Conservation (phyloP, 768 basidiomycete genomes). For the Mycena vulgaris region DNA sequence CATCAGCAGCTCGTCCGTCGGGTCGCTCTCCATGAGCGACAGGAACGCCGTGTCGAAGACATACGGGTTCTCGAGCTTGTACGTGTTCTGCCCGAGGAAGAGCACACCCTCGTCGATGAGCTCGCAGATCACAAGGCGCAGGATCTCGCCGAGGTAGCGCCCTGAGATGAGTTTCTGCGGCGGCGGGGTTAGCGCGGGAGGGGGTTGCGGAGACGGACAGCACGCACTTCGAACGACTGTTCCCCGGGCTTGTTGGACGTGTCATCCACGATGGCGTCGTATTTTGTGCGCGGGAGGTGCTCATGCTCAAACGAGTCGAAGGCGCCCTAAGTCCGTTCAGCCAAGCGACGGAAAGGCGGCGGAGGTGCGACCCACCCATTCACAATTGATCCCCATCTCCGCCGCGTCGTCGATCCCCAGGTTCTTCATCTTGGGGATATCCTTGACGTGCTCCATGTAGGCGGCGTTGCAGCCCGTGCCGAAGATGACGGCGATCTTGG, state of each 20-base stretch:
- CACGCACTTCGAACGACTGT: constrained; percentile 88
- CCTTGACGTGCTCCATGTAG: constrained; percentile 92
- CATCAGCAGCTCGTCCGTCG: constrained; percentile 97
- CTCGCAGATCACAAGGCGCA: constrained; percentile 95
- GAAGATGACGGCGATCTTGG: constrained; percentile 96
- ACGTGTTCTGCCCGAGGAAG: constrained; percentile 98
- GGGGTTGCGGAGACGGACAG: neutral
- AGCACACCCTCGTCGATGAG: constrained; percentile 97
- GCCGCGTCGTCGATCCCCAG: constrained; percentile 76
- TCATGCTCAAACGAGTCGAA: constrained; percentile 98
- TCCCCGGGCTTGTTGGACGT: constrained; percentile 97
- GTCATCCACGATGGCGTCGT: constrained; percentile 93
- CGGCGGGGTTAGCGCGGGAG: neutral
- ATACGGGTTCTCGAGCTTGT: constrained; percentile 96
- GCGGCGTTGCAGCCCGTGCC: constrained; percentile 99
- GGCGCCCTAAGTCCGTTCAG: constrained; percentile 74
- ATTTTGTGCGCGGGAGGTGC: constrained; percentile 95
- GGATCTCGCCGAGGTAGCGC: constrained; percentile 95
- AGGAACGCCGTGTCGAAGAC: constrained; percentile 97
- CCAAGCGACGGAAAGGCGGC: neutral
- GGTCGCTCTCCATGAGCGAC: constrained; percentile 96
- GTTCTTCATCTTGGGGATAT: constrained; percentile 88
- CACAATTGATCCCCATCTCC: constrained; percentile 97
- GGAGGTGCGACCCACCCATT: constrained; percentile 75
- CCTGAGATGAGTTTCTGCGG: constrained; percentile 94